These are phyloP conservation scores for Sporothrix brasiliensis DNA, from an alignment of 2,329 filamentous ascomycete genomes.

Conservation along the genomic window DNA sequence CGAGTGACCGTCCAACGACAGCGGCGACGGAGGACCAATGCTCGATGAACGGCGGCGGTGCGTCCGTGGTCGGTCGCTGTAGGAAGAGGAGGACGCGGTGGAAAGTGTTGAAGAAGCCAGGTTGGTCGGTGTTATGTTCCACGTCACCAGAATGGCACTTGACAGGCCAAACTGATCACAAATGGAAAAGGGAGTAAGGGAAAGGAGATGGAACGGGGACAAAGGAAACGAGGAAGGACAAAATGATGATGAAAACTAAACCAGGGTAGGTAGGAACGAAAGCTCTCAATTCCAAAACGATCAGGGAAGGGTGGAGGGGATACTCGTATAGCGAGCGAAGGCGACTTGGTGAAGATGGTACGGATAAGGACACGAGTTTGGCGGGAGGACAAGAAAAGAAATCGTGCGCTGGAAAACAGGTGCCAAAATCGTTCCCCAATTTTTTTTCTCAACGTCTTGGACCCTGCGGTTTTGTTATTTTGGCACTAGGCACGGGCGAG, in stretches of 20 bases:
- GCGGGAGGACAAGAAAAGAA: slow-evolving; percentile 23
- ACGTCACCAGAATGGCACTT: slow-evolving; percentile 39
- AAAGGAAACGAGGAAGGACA: slow-evolving; percentile 6
- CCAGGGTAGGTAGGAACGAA: background rate
- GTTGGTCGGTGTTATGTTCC: slow-evolving; percentile 42
- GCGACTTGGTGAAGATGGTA: slow-evolving; percentile 23
- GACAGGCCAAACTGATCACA: slow-evolving; percentile 36
- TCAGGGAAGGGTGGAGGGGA: slow-evolving; percentile 16
- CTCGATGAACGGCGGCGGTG: slow-evolving; percentile 49
- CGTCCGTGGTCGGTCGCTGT: slow-evolving; percentile 53
- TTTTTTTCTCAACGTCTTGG: slow-evolving; percentile 29
- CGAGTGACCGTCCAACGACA: slow-evolving; percentile 43
- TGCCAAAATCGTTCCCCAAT: slow-evolving; percentile 33
- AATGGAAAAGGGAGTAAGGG: slow-evolving; percentile 4
- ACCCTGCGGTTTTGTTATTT: background rate
- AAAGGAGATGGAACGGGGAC: background rate
- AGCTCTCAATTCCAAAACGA: background rate
- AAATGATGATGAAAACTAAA: background rate
- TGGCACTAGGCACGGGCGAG: slow-evolving; percentile 1
- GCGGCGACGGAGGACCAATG: slow-evolving; percentile 38
- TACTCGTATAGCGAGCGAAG: slow-evolving; percentile 17
- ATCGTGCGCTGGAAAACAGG: slow-evolving; percentile 33
- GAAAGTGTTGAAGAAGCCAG: slow-evolving; percentile 56
- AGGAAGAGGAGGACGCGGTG: slow-evolving; percentile 58
- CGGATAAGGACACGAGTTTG: slow-evolving; percentile 30